A percentile compares a stretch with the other conserved stretches of the same genome.
Conservation (phyloP, 192 early-diverging fungal species). For the Coemansia sp. region DNA sequence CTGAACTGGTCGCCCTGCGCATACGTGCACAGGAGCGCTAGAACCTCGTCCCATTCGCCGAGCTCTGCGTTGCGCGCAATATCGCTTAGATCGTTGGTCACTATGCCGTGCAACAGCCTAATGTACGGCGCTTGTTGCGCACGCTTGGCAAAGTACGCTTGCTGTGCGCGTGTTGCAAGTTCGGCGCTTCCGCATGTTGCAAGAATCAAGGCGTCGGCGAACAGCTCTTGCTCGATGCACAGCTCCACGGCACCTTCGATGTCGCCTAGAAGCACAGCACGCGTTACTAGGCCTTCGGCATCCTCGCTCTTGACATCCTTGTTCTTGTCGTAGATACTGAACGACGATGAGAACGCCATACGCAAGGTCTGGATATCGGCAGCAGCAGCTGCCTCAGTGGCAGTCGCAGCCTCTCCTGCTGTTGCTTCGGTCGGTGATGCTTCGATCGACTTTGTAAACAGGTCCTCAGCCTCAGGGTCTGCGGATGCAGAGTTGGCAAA, state of each 20-base stretch:
- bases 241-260: conserved; percentile 89
- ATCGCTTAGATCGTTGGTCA: conserved; percentile 77
- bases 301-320: conserved; percentile 41
- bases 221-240: conserved; percentile 77
- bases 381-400: conserved; percentile 1
- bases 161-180: conserved; percentile 70
- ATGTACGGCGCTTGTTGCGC: conserved; percentile 71
- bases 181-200: conserved; percentile 84
- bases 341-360: conserved; percentile 33
- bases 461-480: conserved; percentile 26
- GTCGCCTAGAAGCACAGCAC: conserved; percentile 85
- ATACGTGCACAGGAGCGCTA: conserved; percentile 94
- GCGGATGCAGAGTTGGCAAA: conserved; percentile 6
- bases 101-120: conserved; percentile 80
- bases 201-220: conserved; percentile 86
- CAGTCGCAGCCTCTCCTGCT: not conserved
- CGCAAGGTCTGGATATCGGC: conserved; percentile 24
- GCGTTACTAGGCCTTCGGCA: conserved; percentile 77
- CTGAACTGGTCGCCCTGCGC: conserved; percentile 82
- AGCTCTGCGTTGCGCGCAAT: conserved; percentile 76
- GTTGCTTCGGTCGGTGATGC: not conserved
- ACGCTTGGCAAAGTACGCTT: conserved; percentile 80
- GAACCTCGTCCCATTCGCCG: conserved; percentile 87
- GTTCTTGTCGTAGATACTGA: conserved; percentile 42
- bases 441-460: conserved; percentile 16